Conservation (phyloP, 306 rosid species). For the Cajanus cajan region DNA sequence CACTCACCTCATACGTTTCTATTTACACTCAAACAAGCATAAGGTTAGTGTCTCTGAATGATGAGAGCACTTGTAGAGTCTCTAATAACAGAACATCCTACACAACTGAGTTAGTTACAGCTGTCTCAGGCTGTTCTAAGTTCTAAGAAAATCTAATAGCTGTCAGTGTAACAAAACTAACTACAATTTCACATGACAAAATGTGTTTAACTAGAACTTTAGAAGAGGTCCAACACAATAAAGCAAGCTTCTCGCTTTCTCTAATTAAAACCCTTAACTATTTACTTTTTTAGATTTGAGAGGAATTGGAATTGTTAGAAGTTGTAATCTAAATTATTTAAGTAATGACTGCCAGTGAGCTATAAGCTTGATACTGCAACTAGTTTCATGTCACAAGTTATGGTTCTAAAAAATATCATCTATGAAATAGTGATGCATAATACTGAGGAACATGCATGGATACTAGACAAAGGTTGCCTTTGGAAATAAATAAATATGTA, state of each 20-base stretch:
- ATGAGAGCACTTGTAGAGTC: neutral
- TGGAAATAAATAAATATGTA: too few species aligned
- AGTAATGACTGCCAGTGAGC: neutral
- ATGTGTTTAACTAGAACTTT: too few species aligned
- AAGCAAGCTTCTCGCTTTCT: neutral
- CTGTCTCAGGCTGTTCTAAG: too few species aligned
- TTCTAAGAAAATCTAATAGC: too few species aligned
- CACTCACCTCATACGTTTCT: neutral
- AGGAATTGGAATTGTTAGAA: neutral
- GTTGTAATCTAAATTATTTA: neutral
- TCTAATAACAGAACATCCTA: neutral
- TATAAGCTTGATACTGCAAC: neutral
- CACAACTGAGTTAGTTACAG: too few species aligned
- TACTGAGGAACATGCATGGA: too few species aligned
- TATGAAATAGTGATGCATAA: slow-evolving; percentile 1
- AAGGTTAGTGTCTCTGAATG: neutral
- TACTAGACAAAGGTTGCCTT: too few species aligned
- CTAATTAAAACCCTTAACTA: neutral
- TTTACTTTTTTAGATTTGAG: neutral
- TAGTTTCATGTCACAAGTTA: neutral
- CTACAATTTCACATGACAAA: neutral
- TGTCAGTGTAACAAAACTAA: too few species aligned
- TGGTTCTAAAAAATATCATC: neutral
- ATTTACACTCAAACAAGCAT: neutral
- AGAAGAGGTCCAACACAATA: neutral